Base-by-base conservation (phyloP, 1,284 basidiomycete genomes). In the Ustilago hordei region DNA sequence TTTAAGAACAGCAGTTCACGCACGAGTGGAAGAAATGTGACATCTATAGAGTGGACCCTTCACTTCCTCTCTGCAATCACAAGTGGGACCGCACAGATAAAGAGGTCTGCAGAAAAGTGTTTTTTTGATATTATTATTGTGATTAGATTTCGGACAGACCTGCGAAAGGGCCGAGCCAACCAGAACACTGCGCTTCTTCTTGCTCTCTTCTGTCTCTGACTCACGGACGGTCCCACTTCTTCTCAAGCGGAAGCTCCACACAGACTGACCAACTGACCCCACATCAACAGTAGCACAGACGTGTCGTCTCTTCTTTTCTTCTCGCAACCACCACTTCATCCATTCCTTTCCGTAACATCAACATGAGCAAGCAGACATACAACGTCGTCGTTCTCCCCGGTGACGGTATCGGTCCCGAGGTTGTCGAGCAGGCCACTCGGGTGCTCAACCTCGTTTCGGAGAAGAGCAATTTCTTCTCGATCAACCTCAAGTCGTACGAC, bases 371-470 rank as follows among this genome's bases (percentile, higher is more conserved):
- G 63, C 74, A 68, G 17, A 60, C 63, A 0, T 75, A 72, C 76
- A 78, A 78, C 64, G 69, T 78, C 56, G 76, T 78, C 55, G 90
- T 96, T 54, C 91, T 99, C 45, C 92, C 93, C 53, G 97, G 97
- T 69, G 97, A 99, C 88, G 97, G 97, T 77, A 99, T 99, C 83
- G 96, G 97, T 39, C 97, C 97, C 47, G 94, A 97, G 85, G 95
- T 99, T 39, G 90, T 95, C 41, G 90, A 88, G n/a, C 92, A 99
- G 87, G 97, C 96, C 13, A 89, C 92, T 36, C 91, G 92, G 69
- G 93, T 98, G 3, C 90, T 99, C 69, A 88, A 96, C 77, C 88
- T 90, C 8, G 88, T 98, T 64, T 91, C 92, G 1, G 88, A 89
- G 15, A 88, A 89, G 58, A 91, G 91, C 23, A 78, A 89, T 39